Conservation (phyloP, 1,284 basidiomycete genomes). For the Porogramme epimiltina region DNA sequence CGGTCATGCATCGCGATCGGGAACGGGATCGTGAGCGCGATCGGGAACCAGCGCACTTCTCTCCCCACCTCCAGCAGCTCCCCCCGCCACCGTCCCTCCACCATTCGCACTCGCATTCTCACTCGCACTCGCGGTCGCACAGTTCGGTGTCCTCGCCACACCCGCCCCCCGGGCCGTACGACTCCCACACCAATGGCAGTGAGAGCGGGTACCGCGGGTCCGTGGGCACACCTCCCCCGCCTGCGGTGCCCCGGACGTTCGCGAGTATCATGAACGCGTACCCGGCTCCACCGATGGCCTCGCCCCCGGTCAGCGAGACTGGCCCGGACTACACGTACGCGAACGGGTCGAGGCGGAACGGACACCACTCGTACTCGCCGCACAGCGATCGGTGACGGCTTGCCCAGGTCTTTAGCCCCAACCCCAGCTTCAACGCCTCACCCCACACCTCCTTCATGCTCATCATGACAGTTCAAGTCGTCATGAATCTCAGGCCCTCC, state of each 20-base stretch:
- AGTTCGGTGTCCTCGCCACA: conserved; percentile 22
- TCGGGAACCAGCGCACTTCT: conserved; percentile 21
- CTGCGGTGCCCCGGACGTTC: conserved; percentile 46
- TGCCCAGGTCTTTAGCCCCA: not conserved
- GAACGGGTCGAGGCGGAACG: conserved; percentile 33
- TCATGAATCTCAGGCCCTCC: not conserved
- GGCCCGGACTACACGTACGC: conserved; percentile 26
- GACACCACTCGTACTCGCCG: conserved; percentile 14
- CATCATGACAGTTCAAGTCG: not conserved
- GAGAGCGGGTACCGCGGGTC: not conserved
- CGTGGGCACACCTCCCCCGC: conserved; percentile 34
- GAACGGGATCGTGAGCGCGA: conserved; percentile 12
- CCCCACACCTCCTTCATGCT: not conserved
- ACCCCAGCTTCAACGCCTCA: not conserved
- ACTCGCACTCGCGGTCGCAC: conserved; percentile 6
- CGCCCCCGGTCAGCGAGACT: conserved; percentile 17
- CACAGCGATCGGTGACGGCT: conserved; percentile 10
- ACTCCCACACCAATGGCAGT: conserved; percentile 24
- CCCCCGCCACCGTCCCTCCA: conserved; percentile 9
- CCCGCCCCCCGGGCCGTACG: conserved; percentile 28
- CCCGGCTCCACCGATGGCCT: conserved; percentile 30
- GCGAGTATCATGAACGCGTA: conserved; percentile 72
- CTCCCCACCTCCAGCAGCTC: conserved; percentile 16
- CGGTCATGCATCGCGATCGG: conserved; percentile 28
- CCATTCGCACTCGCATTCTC: conserved; percentile 3